Evolutionary conservation across 805 yeast species (phyloP), one percentile per base, ranked within the genome.

Genomic region (Metschnikowia similis): DNA sequence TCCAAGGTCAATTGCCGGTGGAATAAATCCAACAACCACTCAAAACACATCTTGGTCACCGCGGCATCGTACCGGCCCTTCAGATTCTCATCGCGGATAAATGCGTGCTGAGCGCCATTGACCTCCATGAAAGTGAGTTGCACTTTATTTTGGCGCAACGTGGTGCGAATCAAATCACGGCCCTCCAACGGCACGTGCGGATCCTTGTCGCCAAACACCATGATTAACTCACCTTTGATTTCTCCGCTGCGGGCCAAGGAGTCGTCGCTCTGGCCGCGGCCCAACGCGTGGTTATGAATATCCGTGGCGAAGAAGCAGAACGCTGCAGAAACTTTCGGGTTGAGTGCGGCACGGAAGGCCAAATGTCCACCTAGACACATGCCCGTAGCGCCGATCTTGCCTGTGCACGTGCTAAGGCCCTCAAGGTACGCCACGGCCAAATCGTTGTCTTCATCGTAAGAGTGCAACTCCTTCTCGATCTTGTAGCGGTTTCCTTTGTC

Each of bases 341-440:
- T 89, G 56, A 85, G 71, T 2, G 84, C 82, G 2, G 83, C 75
- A 56, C 95, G 73, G 69, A 77, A 85, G 1, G 94, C 92, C 58
- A 86, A 70, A 63, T 87, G 94, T 1, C 94, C 95, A 17, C 94
- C 94, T 35, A 87, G 77, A 64, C 95, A 87, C 94, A 87, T 87
- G 16, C 94, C 95, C 2, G 92, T 85, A 41, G 90, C 84, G 35
- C 94, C 94, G 56, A 85, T 79, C 50, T 76, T 79, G 38, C 91
- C 91, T 54, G 79, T 82, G 63, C 86, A 86, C 9, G 89, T 84
- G 0, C 75, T 70, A 55, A 87, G 71, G 2, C 76, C 58, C 43
- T 66, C 65, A 49, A 87, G 72, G 60, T 85, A 81, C 61, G 85
- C 89, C 58, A 86, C 75, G 14, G 87, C 75, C 49, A 85, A 66